Base-by-base conservation (phyloP, 225 moss, liverwort and hornwort species). In the Physcomitrium patens region DNA sequence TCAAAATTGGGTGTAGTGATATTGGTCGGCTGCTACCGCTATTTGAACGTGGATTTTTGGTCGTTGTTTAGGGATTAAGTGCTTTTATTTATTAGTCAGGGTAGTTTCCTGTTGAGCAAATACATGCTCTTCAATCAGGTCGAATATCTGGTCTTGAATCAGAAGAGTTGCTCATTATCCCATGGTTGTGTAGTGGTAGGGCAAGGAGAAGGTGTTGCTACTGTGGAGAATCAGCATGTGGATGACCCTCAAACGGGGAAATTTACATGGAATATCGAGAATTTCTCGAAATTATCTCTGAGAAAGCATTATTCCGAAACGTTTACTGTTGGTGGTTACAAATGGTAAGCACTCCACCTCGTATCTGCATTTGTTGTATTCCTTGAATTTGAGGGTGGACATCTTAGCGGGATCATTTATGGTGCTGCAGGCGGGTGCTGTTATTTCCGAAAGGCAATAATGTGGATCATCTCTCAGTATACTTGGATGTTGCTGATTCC, bases 391-490 rank as follows among this genome's bases (percentile, higher is more conserved):
- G 48, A 49, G 48, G 48, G 48, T 15, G 11, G 48, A 15, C 48
- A 49, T 49, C 48, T 49, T 11, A 49, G 48, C 15, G 12, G 48
- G 15, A 15, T 49, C 12, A 11, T 49, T 37, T 37, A 37, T 37
- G 31, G 31, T 44, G 42, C 4, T 81, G 86, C 94, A 97, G 97
- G 97, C 97, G 97, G 37, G 94, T 97, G 37, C 85, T 97, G 60
- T 85, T 97, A 81, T 97, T 94, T 82, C 97, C 97, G 14, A 93
- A 91, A 78, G 97, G 97, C 54, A 97, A 97, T 77, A 97, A 97
- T 82, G 97, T 97, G 83, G 97, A 97, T 85, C 97, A 97, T 67
- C 87, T 97, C 27, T 97, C 97, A 67, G 87, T 97, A 65, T 97
- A 97, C 81, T 83, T 97, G 82, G 97, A 97, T 86, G 93, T 93